phyloP scores from a whole-genome alignment of 257 asterid genomes.

The Thymus quinquecostatus region DNA sequence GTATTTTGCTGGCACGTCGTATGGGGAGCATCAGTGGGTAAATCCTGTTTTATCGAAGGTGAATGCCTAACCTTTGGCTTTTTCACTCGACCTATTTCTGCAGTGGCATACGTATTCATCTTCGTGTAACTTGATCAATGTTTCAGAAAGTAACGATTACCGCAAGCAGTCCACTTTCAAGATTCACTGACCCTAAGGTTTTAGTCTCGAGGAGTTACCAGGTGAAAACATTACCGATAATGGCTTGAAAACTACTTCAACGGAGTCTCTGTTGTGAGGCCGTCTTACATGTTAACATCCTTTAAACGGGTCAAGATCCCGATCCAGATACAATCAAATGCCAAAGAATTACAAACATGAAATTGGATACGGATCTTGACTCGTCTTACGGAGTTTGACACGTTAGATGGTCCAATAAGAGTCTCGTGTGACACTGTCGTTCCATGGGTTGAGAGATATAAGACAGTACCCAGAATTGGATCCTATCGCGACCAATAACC shows the following conservation, averaged over 20 bases:
- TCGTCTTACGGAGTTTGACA: no score
- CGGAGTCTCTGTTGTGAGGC: no score
- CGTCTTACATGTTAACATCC: no score
- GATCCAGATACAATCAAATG: no score
- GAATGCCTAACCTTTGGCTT: slow-evolving; percentile 1
- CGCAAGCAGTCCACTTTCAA: slow-evolving; percentile 89
- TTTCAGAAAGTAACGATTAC: slow-evolving; percentile 73
- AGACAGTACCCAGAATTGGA: background rate
- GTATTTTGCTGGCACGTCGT: slow-evolving; percentile 92
- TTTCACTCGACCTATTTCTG: slow-evolving; percentile 14
- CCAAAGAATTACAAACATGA: no score
- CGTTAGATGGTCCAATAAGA: no score
- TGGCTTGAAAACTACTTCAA: background rate
- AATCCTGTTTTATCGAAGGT: slow-evolving; percentile 95
- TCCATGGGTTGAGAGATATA: no score
- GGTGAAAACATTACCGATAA: slow-evolving; percentile 41
- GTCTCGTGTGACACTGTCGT: no score
- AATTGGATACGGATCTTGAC: no score
- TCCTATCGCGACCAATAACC: background rate
- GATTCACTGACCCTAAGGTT: slow-evolving; percentile 96
- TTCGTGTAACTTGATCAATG: background rate
- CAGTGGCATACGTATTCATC: slow-evolving; percentile 1
- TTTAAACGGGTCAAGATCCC: no score
- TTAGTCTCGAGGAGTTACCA: slow-evolving; percentile 90
- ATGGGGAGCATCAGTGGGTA: slow-evolving; percentile 94